Evolutionary conservation across 2,329 filamentous ascomycete genomes (phyloP), one percentile per base, ranked within the genome.

Genomic region (Diaporthe aspalathi): DNA sequence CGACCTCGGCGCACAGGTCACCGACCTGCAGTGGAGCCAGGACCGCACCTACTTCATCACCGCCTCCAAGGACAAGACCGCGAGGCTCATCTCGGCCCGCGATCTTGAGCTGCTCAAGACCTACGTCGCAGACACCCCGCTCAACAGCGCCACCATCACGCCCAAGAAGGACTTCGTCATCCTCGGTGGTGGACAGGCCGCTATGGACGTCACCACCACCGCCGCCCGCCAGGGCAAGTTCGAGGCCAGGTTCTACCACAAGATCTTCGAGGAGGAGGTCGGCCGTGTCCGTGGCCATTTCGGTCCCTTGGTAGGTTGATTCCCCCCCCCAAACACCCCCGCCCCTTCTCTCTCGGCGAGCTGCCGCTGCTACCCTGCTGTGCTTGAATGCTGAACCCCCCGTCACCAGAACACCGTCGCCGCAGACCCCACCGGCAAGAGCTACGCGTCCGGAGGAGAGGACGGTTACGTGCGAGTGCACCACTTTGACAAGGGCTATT

Each of bases 1-100:
- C 85, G 95, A 97, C 83, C 91, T 92, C 78, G 92, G 94, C 85
- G 85, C 88, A 79, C 87, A 89, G 82, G 93, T 99, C 79, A 96
- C 93, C 78, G 96, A 99, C 83, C 89, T 99, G 73, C 96, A 99
- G 85, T 98, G 96, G 93, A 92, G 94, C 69, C 83, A 90, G 68
- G 96, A 99, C 87, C 91, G 95, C 78, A 97, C 95, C 78, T 98
- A 98, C 86, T 98, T 98, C 87, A 96, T 99, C 86, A 99, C 96
- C 72, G 92, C 96, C 71, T 96, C 93, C 80, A 98, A 98, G 87
- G 96, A 99, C 88, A 99, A 99, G 89, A 92, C 93, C 57, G 93
- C 96, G 76, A 97, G 97, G 91, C 91, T 98, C 77, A 88, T 98
- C 81, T 92, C 94, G 75, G 90, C 93, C 76, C 91, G 92, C 80